Percentiles rank a stretch among this genome's conserved stretches.
Evolutionary conservation across 2,329 filamentous ascomycete genomes (phyloP).

Genomic region (Fusarium mundagurra): DNA sequence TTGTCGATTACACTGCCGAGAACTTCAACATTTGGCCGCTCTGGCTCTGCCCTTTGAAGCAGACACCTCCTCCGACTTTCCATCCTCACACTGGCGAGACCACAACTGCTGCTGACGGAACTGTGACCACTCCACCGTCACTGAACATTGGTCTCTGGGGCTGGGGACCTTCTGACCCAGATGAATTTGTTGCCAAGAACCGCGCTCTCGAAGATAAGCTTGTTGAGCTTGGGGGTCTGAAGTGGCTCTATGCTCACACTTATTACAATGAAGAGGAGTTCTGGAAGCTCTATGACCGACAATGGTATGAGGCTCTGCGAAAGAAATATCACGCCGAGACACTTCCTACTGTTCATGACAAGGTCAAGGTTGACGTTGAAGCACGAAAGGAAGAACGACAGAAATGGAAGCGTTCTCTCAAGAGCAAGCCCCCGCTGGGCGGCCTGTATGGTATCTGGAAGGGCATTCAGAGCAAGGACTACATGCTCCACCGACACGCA

Average conservation of each 20-base stretch:
- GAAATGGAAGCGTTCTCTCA: constrained; percentile 54
- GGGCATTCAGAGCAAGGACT: constrained; percentile 67
- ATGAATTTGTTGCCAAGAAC: constrained; percentile 75
- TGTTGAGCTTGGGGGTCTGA: constrained; percentile 76
- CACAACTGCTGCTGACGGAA: constrained; percentile 35
- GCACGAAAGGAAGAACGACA: constrained; percentile 53
- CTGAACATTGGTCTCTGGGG: constrained; percentile 83
- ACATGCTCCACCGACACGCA: constrained; percentile 62
- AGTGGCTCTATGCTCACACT: constrained; percentile 88
- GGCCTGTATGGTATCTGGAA: constrained; percentile 69
- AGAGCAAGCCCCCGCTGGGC: constrained; percentile 63
- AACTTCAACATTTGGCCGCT: constrained; percentile 67
- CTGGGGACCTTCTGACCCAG: constrained; percentile 67
- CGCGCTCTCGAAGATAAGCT: constrained; percentile 76
- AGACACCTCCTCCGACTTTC: constrained; percentile 61
- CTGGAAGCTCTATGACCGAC: constrained; percentile 68
- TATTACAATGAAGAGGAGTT: constrained; percentile 82
- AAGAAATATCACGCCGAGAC: constrained; percentile 69
- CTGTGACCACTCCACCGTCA: constrained; percentile 50
- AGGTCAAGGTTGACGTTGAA: constrained; percentile 68
- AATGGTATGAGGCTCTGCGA: constrained; percentile 71
- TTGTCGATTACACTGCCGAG: constrained; percentile 64
- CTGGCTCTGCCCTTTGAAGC: constrained; percentile 67
- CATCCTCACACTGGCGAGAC: constrained; percentile 60
- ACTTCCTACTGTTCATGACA: constrained; percentile 76